These are phyloP conservation scores for Pseudocercospora ulei DNA, from an alignment of 2,329 filamentous ascomycete genomes.

Conservation along the genomic window DNA sequence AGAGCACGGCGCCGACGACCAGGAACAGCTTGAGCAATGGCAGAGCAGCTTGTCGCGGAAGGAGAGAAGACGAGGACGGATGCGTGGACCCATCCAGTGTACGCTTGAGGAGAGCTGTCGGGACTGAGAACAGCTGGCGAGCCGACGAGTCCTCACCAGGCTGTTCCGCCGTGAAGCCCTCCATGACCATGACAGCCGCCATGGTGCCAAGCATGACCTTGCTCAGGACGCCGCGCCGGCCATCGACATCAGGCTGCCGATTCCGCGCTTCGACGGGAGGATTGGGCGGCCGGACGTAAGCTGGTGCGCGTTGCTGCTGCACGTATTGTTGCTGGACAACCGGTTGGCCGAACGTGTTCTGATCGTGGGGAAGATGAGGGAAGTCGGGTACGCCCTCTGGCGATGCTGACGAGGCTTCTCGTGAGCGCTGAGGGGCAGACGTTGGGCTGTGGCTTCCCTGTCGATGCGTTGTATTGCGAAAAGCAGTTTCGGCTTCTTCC, in stretches of 20 bases:
- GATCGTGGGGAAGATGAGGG: slow-evolving; percentile 27
- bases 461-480: slow-evolving; percentile 35
- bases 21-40: slow-evolving; percentile 45
- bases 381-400: slow-evolving; percentile 23
- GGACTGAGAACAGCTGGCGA: slow-evolving; percentile 39
- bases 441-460: slow-evolving; percentile 25
- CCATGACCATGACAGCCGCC: slow-evolving; percentile 82
- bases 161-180: slow-evolving; percentile 61
- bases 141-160: slow-evolving; percentile 44
- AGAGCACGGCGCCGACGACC: slow-evolving; percentile 47
- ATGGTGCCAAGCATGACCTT: slow-evolving; percentile 91
- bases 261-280: slow-evolving; percentile 32
- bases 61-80: slow-evolving; percentile 19
- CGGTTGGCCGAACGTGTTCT: slow-evolving; percentile 22
- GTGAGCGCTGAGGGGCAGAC: slow-evolving; percentile 20
- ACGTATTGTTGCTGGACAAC: slow-evolving; percentile 31
- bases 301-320: slow-evolving; percentile 30
- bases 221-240: slow-evolving; percentile 45
- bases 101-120: slow-evolving; percentile 33
- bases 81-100: slow-evolving; percentile 19
- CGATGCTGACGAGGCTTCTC: slow-evolving; percentile 27
- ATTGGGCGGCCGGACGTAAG: slow-evolving; percentile 30
- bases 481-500: slow-evolving; percentile 56
- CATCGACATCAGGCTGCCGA: slow-evolving; percentile 34
- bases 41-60: slow-evolving; percentile 30